Evolutionary conservation across 2,329 filamentous ascomycete species (phyloP), one percentile per base, ranked within the genome.

Genomic region (Xylaria sp.): DNA sequence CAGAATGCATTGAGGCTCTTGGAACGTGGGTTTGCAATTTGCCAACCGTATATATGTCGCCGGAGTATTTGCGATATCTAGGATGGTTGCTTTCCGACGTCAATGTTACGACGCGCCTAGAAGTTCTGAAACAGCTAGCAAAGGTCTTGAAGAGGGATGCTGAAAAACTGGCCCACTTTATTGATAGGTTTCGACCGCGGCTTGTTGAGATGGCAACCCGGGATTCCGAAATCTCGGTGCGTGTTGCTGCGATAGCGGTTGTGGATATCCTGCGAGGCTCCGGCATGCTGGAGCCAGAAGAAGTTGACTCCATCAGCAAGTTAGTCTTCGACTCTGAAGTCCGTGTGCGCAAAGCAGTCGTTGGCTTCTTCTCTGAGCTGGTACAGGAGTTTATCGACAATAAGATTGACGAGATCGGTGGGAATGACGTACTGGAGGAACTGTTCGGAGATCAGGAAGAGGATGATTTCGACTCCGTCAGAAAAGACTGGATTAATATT

Each of bases 81-180:
- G 96, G 96, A 62, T 99, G 96, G 96, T 91, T 97, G 77, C 86
- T 99, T 37, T 97, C 94, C 4, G 96, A 99, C 78, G 87, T 90
- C 3, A 87, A 90, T 69, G 85, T 90, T 0, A 83, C 89, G 9
- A 94, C 93, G 25, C 89, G 96, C 63, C 87, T 91, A n/a, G 94
- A 97, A 79, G 94, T 97, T 2, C 82, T 99, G 51, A 93, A 90
- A 76, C 94, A 98, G 79, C 85, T 99, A 15, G 86, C 89, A 25
- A 90, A 88, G 66, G 86, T 99, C 5, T 95, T 97, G 81, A 91
- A 90, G 76, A 90, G 93, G 68, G 90, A 93, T 73, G 90, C 94
- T 63, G 94, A 94, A 78, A 89, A 97, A 72, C 84, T 99, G 62
- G 92, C 94, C 66, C 93, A 94, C 69, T 99, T 98, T 76, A 97